Evolutionary conservation across 2,329 filamentous ascomycete species (phyloP).

Genomic region (Aureobasidium sp.): DNA sequence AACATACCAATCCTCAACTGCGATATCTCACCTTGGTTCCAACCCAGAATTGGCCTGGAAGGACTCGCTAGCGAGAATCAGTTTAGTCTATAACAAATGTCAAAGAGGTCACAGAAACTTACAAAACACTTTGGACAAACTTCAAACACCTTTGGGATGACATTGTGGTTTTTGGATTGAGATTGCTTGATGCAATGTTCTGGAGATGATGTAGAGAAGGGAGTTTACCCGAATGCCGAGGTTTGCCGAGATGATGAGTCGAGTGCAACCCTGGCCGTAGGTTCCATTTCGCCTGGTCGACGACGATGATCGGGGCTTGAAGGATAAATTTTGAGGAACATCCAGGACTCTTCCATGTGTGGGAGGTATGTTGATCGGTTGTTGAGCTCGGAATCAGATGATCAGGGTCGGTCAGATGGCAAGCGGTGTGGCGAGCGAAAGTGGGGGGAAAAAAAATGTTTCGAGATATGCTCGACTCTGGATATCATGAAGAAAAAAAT

Average conservation of each 20-base stretch:
- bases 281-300: too few relatives aligned
- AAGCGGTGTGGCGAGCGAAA: too few relatives aligned
- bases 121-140: constrained; percentile 11
- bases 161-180: background rate
- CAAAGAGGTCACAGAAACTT: background rate
- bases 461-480: background rate
- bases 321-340: too few relatives aligned
- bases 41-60: constrained; percentile 80
- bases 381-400: too few relatives aligned
- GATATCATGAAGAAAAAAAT: background rate
- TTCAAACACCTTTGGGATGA: constrained; percentile 7
- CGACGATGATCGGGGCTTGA: too few relatives aligned
- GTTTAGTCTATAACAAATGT: background rate
- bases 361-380: too few relatives aligned
- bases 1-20: too few relatives aligned
- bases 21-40: constrained; percentile 62
- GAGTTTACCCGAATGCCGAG: constrained; percentile 7
- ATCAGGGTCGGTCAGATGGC: too few relatives aligned
- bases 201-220: background rate
- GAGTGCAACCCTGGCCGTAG: background rate
- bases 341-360: too few relatives aligned
- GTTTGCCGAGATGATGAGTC: background rate
- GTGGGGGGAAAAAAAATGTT: too few relatives aligned
- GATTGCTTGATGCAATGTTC: background rate
- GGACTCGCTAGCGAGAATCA: constrained; percentile 60